Evolutionary conservation across 202 grass and related monocot species (phyloP), one percentile per base, ranked within the genome.

Genomic region (Panicum virgatum): DNA sequence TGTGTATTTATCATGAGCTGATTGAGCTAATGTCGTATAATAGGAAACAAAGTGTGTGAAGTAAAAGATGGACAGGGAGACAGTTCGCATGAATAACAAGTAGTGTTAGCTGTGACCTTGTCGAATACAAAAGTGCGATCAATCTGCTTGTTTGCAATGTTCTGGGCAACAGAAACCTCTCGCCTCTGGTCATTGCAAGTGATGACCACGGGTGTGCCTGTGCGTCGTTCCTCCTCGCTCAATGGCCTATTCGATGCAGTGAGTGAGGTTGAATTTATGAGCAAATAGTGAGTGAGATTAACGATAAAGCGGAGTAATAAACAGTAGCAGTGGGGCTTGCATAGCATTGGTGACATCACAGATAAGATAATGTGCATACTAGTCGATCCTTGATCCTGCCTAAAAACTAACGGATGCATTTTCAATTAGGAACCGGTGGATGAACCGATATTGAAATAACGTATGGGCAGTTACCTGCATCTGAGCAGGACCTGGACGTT

Each of bases 401-500:
- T 67, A 67, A 22, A 67, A 43, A 22, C 65, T 67, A 67, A 11
- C 12, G 37, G 30, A 64, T 65, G 34, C 34, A 39, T 65, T 3
- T 37, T 6, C 44, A 26, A 44, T 68, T 43, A 26, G 12, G n/a
- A 44, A 25, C n/a, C 38, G 23, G n/a, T 45, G 20, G 53, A 11
- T n/a, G n/a, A 57, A 57, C 20, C 22, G 22, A 54, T 46, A 7
- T 19, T 18, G 51, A 72, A 20, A 72, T 39, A 29, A 50, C 74
- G 75, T 75, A 26, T 58, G 9, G 22, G 5, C 10, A 58, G 10
- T 58, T 7, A 93, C 94, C 91, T 93, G 91, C 94, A 97, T 82
- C 88, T 80, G 34, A 97, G 83, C 64, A 97, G 82, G 65, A 97
- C 94, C 84, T 93, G 91, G 71, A 93, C 80, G 72, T 97, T 97